phyloP scores from a whole-genome alignment of 2,329 filamentous ascomycete species.

The Fusarium sp. region DNA sequence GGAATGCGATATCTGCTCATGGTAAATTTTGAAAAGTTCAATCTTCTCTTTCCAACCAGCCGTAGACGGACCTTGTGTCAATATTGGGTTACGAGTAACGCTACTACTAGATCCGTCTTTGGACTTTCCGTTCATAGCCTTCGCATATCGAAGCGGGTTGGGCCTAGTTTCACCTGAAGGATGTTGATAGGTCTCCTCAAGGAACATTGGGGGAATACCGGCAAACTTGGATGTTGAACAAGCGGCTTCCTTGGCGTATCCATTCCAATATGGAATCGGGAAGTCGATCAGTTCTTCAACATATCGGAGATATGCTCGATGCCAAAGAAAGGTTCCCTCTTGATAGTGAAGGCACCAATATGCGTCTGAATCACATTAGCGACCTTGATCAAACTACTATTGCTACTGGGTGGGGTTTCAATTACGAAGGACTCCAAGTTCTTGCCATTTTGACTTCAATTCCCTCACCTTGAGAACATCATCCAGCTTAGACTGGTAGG shows the following conservation, averaged over 20 bases:
- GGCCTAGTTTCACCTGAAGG: not conserved
- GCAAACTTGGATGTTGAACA: not conserved
- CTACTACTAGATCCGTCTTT: not conserved
- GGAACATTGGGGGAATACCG: not conserved
- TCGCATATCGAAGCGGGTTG: not conserved
- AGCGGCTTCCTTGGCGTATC: not conserved
- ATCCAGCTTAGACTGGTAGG: conserved; percentile 1
- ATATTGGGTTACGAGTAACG: not conserved
- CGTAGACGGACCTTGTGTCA: not conserved
- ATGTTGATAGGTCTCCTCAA: not conserved
- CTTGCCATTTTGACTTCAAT: not conserved
- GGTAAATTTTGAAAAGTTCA: not conserved
- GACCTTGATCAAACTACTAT: no score
- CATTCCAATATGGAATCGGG: conserved; percentile 1
- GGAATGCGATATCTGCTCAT: not conserved
- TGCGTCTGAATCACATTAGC: not conserved
- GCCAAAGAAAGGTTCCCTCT: not conserved
- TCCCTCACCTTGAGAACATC: not conserved
- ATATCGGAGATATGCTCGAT: conserved; percentile 2
- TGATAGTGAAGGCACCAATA: conserved; percentile 4
- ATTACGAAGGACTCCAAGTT: not conserved
- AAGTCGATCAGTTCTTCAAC: not conserved
- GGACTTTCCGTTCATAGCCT: not conserved
- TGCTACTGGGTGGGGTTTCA: no score
- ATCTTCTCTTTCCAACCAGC: not conserved